Conservation (phyloP, 352 stramenopile genomes). For the Phytopythium chamaehyphon region DNA sequence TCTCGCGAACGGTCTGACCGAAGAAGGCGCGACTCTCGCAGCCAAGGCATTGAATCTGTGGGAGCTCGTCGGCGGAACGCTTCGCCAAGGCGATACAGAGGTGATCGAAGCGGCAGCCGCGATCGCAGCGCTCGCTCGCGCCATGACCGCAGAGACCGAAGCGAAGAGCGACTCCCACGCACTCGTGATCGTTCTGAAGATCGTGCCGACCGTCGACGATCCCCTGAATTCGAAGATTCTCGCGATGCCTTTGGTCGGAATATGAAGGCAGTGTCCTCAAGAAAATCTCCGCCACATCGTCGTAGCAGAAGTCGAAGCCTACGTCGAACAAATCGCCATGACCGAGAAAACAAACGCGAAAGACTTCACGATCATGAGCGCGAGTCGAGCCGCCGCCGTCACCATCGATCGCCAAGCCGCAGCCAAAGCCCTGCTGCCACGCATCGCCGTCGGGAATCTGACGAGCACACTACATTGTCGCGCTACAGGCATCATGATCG, state of each 20-base stretch:
- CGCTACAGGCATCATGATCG: not conserved
- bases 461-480: not conserved
- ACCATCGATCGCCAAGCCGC: too few relatives aligned
- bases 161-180: too few relatives aligned
- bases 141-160: not conserved
- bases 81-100: too few relatives aligned
- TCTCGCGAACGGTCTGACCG: not conserved
- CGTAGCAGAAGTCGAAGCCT: not conserved
- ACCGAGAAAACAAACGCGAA: conserved; percentile 4
- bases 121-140: not conserved
- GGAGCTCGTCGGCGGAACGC: too few relatives aligned
- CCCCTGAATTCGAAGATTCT: too few relatives aligned
- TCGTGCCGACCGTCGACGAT: too few relatives aligned
- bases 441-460: not conserved
- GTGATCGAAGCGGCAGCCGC: not conserved
- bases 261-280: not conserved
- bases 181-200: too few relatives aligned
- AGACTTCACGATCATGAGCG: not conserved
- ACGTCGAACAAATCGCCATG: not conserved
- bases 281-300: not conserved
- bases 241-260: conserved; percentile 2
- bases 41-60: too few relatives aligned
- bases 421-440: conserved; percentile 7
- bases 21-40: too few relatives aligned
- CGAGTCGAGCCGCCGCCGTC: not conserved